These are phyloP conservation scores for Clavispora carvajalis DNA, from an alignment of 805 yeast genomes.

Conservation along the genomic window DNA sequence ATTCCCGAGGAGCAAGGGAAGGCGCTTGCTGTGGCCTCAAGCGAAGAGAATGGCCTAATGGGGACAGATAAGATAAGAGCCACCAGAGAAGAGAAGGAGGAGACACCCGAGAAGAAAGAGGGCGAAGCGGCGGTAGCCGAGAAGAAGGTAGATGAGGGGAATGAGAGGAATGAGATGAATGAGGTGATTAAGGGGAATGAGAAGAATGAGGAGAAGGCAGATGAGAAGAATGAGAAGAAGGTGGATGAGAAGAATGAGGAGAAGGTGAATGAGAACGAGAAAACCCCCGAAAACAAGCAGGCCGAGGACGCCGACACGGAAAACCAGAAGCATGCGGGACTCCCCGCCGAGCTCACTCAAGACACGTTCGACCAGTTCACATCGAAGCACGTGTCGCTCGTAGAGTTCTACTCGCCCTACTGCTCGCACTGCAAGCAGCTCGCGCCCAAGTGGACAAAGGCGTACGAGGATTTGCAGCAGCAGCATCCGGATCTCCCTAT, in stretches of 20 bases:
- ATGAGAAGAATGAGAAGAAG: too few species aligned
- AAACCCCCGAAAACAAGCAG: too few species aligned
- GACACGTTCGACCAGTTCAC: conserved; percentile 47
- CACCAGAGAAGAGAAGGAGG: neutral
- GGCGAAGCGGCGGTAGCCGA: too few species aligned
- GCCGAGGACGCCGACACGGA: too few species aligned
- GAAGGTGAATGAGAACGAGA: neutral
- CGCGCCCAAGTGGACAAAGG: conserved; percentile 78
- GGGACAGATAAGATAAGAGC: neutral
- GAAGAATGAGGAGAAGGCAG: neutral
- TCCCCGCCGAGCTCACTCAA: conserved; percentile 50
- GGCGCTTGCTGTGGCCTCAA: neutral
- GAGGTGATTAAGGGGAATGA: too few species aligned
- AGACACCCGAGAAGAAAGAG: too few species aligned
- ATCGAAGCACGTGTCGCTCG: conserved; percentile 58
- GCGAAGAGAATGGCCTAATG: neutral
- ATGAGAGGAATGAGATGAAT: too few species aligned
- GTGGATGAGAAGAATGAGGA: neutral
- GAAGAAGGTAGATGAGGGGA: neutral
- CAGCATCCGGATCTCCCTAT: conserved; percentile 28
- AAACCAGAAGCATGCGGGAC: too few species aligned
- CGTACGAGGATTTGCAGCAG: conserved; percentile 47
- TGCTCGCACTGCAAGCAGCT: conserved; percentile 76
- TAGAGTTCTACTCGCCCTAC: conserved; percentile 88
- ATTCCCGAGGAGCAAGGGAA: neutral